Percentiles rank a stretch among this genome's conserved stretches.
phyloP scores from a whole-genome alignment of 441 rosid species.

The Euphorbia celastroides region DNA sequence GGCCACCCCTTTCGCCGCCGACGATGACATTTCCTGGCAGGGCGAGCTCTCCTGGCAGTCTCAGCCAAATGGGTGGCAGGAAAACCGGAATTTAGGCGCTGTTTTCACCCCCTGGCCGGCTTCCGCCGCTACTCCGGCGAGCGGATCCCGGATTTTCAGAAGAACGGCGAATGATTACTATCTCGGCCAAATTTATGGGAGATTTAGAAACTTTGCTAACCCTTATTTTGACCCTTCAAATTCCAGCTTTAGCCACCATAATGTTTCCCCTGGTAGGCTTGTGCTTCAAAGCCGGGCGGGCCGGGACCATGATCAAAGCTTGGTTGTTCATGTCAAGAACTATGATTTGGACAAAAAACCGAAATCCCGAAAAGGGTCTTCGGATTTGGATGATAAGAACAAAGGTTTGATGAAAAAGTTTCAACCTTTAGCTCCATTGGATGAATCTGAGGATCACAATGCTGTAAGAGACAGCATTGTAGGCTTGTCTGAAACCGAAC shows the following conservation, averaged over 20 bases:
- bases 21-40: conserved; percentile 53
- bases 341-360: conserved; percentile 20
- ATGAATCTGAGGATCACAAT: no score
- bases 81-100: conserved; percentile 36
- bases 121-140: conserved; percentile 20
- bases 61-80: conserved; percentile 48
- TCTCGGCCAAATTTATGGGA: conserved; percentile 31
- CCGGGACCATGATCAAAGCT: conserved; percentile 29
- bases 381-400: conserved; percentile 23
- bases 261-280: no score
- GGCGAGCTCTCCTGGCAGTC: conserved; percentile 61
- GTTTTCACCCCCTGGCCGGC: conserved; percentile 54
- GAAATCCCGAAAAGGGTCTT: conserved; percentile 16
- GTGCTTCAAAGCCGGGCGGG: conserved; percentile 45
- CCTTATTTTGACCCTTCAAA: conserved; percentile 25
- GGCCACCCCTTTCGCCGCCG: conserved; percentile 35
- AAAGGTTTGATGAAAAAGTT: conserved; percentile 22
- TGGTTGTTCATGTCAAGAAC: conserved; percentile 30
- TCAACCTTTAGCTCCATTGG: conserved; percentile 22
- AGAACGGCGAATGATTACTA: conserved; percentile 48
- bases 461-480: conserved; percentile 22
- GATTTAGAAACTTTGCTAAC: conserved; percentile 26
- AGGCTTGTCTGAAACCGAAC: conserved; percentile 8
- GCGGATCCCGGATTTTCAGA: conserved; percentile 21
- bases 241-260: conserved; percentile 22